Conservation (phyloP, 257 asterid species). For the Solanum habrochaites region DNA sequence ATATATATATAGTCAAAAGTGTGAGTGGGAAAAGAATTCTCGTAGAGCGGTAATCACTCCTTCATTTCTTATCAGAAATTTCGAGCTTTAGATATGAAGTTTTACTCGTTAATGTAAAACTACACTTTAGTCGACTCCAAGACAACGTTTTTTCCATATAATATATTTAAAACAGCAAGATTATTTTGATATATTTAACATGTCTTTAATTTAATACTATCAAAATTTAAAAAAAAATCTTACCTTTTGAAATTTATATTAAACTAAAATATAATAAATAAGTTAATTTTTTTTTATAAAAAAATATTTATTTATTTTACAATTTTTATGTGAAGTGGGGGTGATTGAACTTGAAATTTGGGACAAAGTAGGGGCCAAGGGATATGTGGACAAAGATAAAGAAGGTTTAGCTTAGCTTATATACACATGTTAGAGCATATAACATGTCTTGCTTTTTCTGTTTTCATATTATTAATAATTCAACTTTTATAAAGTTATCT, state of each 20-base stretch:
- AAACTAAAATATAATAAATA: not conserved
- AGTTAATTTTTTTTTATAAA: no score
- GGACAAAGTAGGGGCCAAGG: not conserved
- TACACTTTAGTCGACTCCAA: not conserved
- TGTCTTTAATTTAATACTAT: no score
- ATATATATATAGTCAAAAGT: not conserved
- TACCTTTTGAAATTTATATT: not conserved
- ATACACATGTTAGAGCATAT: not conserved
- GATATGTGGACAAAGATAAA: not conserved
- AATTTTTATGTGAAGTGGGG: no score
- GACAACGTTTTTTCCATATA: no score
- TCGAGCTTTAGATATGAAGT: not conserved
- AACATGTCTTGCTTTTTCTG: not conserved
- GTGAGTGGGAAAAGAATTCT: not conserved
- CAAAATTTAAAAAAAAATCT: no score
- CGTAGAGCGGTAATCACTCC: not conserved
- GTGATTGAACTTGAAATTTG: not conserved
- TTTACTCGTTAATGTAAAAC: not conserved
- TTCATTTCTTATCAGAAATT: not conserved
- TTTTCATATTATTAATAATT: not conserved
- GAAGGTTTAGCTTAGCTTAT: not conserved
- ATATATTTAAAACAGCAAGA: no score
- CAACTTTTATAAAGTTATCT: not conserved
- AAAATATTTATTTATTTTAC: no score
- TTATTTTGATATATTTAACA: no score